Evolutionary conservation across 805 yeast genomes (phyloP), one percentile per base, ranked within the genome.

Genomic region (Zygosaccharomyces rouxii): DNA sequence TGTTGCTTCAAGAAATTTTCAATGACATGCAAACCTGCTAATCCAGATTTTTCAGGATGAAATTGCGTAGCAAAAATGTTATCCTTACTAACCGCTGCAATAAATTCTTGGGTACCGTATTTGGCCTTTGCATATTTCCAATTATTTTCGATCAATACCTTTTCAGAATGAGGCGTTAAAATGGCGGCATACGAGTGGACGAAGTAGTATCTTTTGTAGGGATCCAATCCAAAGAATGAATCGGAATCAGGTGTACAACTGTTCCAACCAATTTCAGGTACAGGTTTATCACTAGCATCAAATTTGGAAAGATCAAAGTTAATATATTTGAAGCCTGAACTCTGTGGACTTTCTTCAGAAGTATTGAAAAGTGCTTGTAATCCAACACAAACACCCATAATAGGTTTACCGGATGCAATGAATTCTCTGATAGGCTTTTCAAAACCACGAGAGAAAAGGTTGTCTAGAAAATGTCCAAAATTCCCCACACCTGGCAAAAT

Each of bases 381-480:
- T 6, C 99, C 99, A 38, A 94, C 98, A 71, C 99, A 94, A 53
- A 94, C 88, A 5, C 99, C 99, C 96, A 94, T 88, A 25, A 94
- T 70, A 13, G 95, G 88, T 58, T 81, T 81, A 1, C 96, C 97
- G n/a, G 85, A 71, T 6, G 72, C 68, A 31, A 90, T 81, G 59
- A 88, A 89, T 39, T 76, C 67, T 45, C 69, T 71, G 22, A 95
- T 70, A 0, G 95, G 95, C 31, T 71, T 76, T 11, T 75, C 80
- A 51, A 92, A 80, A 0, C 82, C 79, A 49, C 85, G 76, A 3
- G 72, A 71, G 41, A 73, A 74, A 40, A 94, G 67, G 57, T 85
- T 81, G 45, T 79, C 79, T 52, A 90, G 89, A 64, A 92, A 90
- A 65, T 94, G 98, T 39, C 97, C 99, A 67, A 80, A 95, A 64